Evolutionary conservation across 345 rosid species (phyloP), one percentile per base, ranked within the genome.

Genomic region (Turritis glabra): DNA sequence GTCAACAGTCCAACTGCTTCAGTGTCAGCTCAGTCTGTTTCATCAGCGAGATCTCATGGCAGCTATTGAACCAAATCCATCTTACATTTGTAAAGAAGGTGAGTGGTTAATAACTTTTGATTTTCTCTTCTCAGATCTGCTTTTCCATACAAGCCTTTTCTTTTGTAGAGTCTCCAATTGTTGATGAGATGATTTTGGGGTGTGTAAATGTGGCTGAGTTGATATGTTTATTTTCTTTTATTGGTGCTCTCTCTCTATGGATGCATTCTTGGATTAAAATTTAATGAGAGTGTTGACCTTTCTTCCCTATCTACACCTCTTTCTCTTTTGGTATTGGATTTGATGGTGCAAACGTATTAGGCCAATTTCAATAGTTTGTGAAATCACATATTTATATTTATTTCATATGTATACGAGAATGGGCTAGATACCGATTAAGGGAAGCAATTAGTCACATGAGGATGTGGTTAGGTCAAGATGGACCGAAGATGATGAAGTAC

Each of bases 1-100:
- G 80, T 76, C 30, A 85, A 80, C 81, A 96, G 99, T 86, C 99
- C 99, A 13, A 96, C 98, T 18, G 98, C 97, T 38, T 95, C 98
- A 8, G 88, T 95, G 44, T 95, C 99, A 2, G 97, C 99, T 15
- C 99, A 92, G 51, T 96, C 99, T 57, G 89, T 92, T 60, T 90
- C 99, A 60, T 96, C 99, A 0, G 85, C 87, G 56, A 85, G 97
- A 79, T 92, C 99, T 23, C 97, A 89, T 50, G 95, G 99, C 52
- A 96, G 99, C 65, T 72, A 79, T 44, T 79, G 69, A 78, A 57
- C 40, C 66, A 35, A 52, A 57, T 12, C 69, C 64, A 51, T 75
- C 74, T 67, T 67, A 21, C 55, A 38, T 48, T 35, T 75, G 33
- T 58, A 67, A 67, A 58, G 78, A 64, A 19, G 43, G 44, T 37